Percentiles rank a stretch among this genome's conserved stretches.
Conservation (phyloP, 495 filamentous ascomycete genomes). For the Neurospora africana region DNA sequence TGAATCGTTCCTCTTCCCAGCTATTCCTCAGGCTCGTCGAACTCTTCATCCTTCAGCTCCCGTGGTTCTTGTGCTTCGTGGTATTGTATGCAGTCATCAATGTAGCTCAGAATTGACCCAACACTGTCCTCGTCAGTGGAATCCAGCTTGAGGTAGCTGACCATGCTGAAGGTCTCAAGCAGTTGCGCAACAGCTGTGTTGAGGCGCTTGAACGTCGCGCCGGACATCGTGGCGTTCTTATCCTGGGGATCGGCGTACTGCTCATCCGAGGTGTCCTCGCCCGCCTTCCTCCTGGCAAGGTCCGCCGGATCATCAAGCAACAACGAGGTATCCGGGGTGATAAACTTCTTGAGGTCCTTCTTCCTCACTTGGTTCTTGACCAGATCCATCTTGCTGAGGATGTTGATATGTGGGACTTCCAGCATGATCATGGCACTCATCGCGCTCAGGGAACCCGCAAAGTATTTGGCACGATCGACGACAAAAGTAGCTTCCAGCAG, state of each 20-base stretch:
- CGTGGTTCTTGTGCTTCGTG: slow-evolving; percentile 92
- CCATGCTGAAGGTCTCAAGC: slow-evolving; percentile 97
- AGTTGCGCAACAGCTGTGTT: slow-evolving; percentile 79
- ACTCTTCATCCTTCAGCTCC: slow-evolving; percentile 70
- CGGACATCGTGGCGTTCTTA: slow-evolving; percentile 61
- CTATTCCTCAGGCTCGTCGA: slow-evolving; percentile 46
- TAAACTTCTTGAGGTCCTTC: slow-evolving; percentile 75
- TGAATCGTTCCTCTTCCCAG: neutral
- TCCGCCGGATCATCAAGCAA: slow-evolving; percentile 61
- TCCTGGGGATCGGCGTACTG: slow-evolving; percentile 45
- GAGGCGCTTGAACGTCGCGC: slow-evolving; percentile 62
- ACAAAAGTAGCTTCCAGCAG: slow-evolving; percentile 92
- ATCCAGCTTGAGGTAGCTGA: slow-evolving; percentile 83
- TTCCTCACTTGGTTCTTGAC: slow-evolving; percentile 72
- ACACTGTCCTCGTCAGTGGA: slow-evolving; percentile 92
- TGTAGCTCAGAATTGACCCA: slow-evolving; percentile 81
- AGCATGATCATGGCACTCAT: slow-evolving; percentile 99
- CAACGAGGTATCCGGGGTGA: slow-evolving; percentile 69
- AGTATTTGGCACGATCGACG: slow-evolving; percentile 91
- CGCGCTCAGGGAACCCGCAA: slow-evolving; percentile 85
- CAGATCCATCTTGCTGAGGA: slow-evolving; percentile 94
- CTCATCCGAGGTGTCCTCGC: slow-evolving; percentile 24
- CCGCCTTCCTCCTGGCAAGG: slow-evolving; percentile 30
- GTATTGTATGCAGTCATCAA: slow-evolving; percentile 92
- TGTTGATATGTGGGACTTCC: slow-evolving; percentile 89